Evolutionary conservation across 139 green algal species (phyloP).

Genomic region (Micractinium sp.): DNA sequence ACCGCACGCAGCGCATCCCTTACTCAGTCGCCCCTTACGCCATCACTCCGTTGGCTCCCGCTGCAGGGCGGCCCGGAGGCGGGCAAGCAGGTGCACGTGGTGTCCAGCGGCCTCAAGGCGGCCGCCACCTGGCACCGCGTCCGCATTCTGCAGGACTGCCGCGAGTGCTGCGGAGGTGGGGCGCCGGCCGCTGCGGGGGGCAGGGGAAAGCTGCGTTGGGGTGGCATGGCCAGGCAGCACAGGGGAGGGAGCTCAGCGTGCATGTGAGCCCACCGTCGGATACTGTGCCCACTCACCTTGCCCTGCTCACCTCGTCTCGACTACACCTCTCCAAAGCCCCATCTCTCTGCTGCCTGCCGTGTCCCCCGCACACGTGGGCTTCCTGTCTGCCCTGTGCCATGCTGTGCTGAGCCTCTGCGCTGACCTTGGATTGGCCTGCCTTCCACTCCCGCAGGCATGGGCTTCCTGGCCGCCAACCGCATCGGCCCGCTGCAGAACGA

Average conservation of each 20-base stretch:
- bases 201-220: no score
- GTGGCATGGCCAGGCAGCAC: no score
- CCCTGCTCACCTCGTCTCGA: no score
- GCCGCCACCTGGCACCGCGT: slow-evolving; percentile 84
- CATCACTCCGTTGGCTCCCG: neutral
- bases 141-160: slow-evolving; percentile 76
- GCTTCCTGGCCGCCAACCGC: slow-evolving; percentile 84
- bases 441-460: slow-evolving; percentile 60
- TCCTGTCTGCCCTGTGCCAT: no score
- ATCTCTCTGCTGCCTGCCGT: no score
- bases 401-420: no score
- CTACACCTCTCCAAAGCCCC: no score
- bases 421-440: no score
- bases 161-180: slow-evolving; percentile 82
- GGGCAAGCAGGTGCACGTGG: slow-evolving; percentile 84
- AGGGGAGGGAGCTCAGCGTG: no score
- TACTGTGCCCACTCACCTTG: no score
- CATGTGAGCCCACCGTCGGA: no score
- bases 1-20: neutral
- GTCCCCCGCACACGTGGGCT: no score
- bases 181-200: neutral
- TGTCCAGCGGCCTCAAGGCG: slow-evolving; percentile 85
- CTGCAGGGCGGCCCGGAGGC: slow-evolving; percentile 48
- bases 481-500: slow-evolving; percentile 88
- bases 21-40: neutral